These are phyloP conservation scores for Candida labiduridarum DNA, from an alignment of 1,139 yeast species.

Conservation along the genomic window DNA sequence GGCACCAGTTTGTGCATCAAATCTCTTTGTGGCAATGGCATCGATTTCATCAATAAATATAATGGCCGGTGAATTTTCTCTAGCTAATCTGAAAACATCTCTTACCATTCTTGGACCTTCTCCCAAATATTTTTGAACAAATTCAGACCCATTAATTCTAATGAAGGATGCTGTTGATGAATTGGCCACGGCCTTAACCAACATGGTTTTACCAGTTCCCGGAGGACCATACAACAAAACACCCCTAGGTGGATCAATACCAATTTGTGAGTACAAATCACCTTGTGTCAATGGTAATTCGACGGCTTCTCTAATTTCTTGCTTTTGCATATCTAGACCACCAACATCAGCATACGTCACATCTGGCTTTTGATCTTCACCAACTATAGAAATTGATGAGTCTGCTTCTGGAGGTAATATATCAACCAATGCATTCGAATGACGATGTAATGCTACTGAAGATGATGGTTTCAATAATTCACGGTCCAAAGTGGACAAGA, in stretches of 20 bases:
- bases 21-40: conserved; percentile 98
- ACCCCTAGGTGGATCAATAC: conserved; percentile 99
- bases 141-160: conserved; percentile 96
- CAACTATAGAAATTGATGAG: conserved; percentile 91
- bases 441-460: conserved; percentile 96
- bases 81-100: conserved; percentile 94
- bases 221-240: conserved; percentile 97
- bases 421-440: conserved; percentile 95
- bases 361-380: conserved; percentile 92
- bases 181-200: conserved; percentile 98
- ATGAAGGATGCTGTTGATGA: conserved; percentile 94
- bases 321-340: conserved; percentile 98
- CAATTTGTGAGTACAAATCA: conserved; percentile 94
- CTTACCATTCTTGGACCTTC: conserved; percentile 99
- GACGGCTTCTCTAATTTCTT: conserved; percentile 97
- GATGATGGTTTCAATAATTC: conserved; percentile 93
- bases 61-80: conserved; percentile 96
- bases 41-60: conserved; percentile 98
- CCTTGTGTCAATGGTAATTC: conserved; percentile 96
- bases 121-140: conserved; percentile 96
- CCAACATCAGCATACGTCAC: conserved; percentile 94
- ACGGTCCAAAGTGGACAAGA: conserved; percentile 90
- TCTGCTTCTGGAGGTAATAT: conserved; percentile 99
- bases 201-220: conserved; percentile 99
- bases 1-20: conserved; percentile 99